phyloP scores from a whole-genome alignment of 257 asterid species.

The Rhazya stricta region DNA sequence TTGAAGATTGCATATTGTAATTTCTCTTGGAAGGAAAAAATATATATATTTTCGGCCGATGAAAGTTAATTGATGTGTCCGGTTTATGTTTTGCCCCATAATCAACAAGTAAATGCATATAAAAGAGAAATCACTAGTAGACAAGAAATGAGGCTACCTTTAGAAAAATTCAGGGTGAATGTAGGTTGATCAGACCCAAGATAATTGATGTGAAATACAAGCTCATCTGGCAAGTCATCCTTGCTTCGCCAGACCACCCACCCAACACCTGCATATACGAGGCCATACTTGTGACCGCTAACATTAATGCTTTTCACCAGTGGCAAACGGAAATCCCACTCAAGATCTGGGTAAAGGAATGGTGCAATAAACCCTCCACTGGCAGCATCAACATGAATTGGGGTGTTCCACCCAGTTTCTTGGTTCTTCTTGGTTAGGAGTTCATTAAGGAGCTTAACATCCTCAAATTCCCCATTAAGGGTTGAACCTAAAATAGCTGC shows the following conservation, averaged over 20 bases:
- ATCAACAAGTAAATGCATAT: not conserved
- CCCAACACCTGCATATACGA: conserved; percentile 73
- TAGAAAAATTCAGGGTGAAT: conserved; percentile 73
- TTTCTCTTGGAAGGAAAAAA: not conserved
- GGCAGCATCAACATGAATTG: conserved; percentile 84
- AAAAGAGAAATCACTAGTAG: not conserved
- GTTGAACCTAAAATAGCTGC: conserved; percentile 85
- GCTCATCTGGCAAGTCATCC: conserved; percentile 65
- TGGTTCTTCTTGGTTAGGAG: conserved; percentile 49
- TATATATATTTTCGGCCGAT: not conserved
- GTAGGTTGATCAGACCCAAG: conserved; percentile 85
- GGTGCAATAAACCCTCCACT: conserved; percentile 87
- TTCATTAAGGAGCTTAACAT: conserved; percentile 62
- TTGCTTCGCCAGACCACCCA: conserved; percentile 73
- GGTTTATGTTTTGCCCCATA: not conserved
- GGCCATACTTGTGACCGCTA: conserved; percentile 80
- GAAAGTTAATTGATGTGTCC: not conserved
- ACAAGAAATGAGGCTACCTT: conserved; percentile 31
- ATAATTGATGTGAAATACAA: conserved; percentile 67
- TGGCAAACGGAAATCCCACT: conserved; percentile 81
- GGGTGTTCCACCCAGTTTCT: conserved; percentile 71
- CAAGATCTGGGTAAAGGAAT: conserved; percentile 60
- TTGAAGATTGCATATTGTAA: not conserved
- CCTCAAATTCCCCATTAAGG: conserved; percentile 70
- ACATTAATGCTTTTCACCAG: conserved; percentile 76